Conservation (phyloP, 345 rosid species). For the Murraya paniculata region DNA sequence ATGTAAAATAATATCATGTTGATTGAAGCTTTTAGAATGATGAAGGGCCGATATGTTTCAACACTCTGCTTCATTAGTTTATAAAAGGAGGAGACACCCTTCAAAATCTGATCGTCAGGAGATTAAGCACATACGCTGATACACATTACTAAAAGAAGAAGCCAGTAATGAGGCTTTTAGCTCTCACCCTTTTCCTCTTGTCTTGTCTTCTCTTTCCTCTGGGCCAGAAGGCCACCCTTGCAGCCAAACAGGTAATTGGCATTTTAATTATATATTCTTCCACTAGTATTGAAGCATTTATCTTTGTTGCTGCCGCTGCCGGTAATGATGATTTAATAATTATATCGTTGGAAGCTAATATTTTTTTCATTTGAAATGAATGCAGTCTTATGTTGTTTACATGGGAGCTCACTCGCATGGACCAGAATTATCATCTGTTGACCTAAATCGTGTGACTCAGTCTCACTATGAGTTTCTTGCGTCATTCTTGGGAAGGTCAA, state of each 20-base stretch:
- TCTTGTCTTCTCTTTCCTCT: slow-evolving; percentile 24
- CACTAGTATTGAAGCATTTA: neutral
- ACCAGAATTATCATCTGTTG: slow-evolving; percentile 31
- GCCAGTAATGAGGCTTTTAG: slow-evolving; percentile 27
- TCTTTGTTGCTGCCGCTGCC: neutral
- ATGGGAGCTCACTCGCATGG: slow-evolving; percentile 68
- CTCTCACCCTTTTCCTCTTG: slow-evolving; percentile 12
- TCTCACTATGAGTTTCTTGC: slow-evolving; percentile 66
- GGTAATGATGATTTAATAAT: neutral
- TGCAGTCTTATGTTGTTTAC: slow-evolving; percentile 67
- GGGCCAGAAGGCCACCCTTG: slow-evolving; percentile 28
- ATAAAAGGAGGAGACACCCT: slow-evolving; percentile 2
- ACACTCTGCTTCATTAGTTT: slow-evolving; percentile 2
- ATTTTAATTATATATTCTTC: slow-evolving; percentile 6
- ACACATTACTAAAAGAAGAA: neutral
- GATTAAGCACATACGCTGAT: neutral
- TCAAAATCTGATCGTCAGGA: slow-evolving; percentile 13
- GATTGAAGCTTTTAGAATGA: neutral
- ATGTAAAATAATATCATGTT: neutral
- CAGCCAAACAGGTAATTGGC: slow-evolving; percentile 43
- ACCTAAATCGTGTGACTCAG: slow-evolving; percentile 37
- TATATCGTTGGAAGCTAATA: too few species aligned
- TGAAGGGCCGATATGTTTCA: neutral
- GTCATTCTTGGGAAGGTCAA: slow-evolving; percentile 24
- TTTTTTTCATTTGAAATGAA: too few species aligned